phyloP scores from a whole-genome alignment of 2,329 filamentous ascomycete genomes.

The Curvularia eragrostidis region DNA sequence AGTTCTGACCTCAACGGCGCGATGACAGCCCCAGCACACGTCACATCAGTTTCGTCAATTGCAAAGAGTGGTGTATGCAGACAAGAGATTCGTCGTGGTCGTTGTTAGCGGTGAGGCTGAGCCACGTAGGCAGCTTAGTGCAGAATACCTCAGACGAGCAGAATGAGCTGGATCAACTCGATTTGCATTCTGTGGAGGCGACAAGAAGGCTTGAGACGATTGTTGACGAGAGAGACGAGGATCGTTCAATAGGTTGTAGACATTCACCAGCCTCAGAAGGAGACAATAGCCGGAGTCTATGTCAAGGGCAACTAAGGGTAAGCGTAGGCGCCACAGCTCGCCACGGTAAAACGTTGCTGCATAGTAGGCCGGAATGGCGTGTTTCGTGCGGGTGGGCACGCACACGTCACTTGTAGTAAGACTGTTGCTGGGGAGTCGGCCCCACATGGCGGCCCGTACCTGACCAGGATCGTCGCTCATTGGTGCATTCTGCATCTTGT shows the following conservation, averaged over 20 bases:
- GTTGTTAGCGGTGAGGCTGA: conserved; percentile 6
- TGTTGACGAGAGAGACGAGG: background rate
- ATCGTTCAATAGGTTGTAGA: background rate
- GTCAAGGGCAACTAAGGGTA: background rate
- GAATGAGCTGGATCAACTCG: background rate
- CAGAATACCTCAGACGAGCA: background rate
- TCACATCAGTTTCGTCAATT: background rate
- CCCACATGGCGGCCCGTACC: conserved; percentile 19
- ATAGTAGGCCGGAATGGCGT: conserved; percentile 2
- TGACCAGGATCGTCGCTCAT: conserved; percentile 13
- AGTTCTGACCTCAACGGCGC: background rate
- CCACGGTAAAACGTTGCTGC: conserved; percentile 1
- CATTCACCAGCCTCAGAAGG: background rate
- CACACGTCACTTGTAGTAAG: conserved; percentile 17
- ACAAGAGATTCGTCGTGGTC: background rate
- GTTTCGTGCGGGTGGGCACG: conserved; percentile 10
- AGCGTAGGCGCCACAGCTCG: background rate
- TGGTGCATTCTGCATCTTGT: conserved; percentile 8
- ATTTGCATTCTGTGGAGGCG: background rate
- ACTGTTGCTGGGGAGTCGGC: conserved; percentile 17
- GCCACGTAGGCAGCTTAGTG: conserved; percentile 5
- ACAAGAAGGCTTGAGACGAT: background rate
- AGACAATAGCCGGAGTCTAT: background rate
- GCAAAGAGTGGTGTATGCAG: background rate
- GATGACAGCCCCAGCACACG: background rate